Base-by-base conservation (phyloP, 73 alveolate species). In the Paramecium sexaurelia region DNA sequence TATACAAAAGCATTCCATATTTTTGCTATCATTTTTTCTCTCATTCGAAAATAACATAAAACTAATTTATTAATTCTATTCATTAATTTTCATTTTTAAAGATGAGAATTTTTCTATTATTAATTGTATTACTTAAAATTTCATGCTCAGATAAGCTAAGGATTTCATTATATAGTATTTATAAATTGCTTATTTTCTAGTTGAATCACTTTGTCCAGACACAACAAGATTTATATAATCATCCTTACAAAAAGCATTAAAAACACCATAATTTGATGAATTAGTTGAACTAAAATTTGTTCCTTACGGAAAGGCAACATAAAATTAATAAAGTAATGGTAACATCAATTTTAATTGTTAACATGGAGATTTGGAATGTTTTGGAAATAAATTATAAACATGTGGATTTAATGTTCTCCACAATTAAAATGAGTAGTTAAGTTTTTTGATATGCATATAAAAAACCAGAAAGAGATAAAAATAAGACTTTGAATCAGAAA, bases 141-240 rank as follows among this genome's bases (percentile, higher is more conserved):
- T 51, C 67, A 51, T 0, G 17, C 17, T 51, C 33, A 17, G 67
- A 51, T 5, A 51, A 51, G 67, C 15, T 51, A 15, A 51, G 22
- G 29, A 17, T 51, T 19, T 51, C 67, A 51, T 51, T 51, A 22
- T 51, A 51, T 51, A 51, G 67, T 51, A 51, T n/a, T 51, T 17
- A 51, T 1, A 17, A 51, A 29, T 51, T 51, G 32, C 11, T 1
- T 51, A 51, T n/a, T 19, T 71, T 35, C 8, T 71, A 71, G 86
- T 71, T 71, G 86, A 71, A 71, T 71, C 86, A 71, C 19, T 71
- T 7, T 71, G 86, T 17, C 86, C 86, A 11, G 86, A 71, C 17
- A 71, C 86, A 0, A 71, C 57, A 15, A 17, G 57, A 19, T 71
- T 71, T 37, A 71, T 71, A 0, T 71, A 71, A 71, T 35, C 86